Evolutionary conservation across 805 yeast genomes (phyloP).

Genomic region (Starmerella scarabaei): DNA sequence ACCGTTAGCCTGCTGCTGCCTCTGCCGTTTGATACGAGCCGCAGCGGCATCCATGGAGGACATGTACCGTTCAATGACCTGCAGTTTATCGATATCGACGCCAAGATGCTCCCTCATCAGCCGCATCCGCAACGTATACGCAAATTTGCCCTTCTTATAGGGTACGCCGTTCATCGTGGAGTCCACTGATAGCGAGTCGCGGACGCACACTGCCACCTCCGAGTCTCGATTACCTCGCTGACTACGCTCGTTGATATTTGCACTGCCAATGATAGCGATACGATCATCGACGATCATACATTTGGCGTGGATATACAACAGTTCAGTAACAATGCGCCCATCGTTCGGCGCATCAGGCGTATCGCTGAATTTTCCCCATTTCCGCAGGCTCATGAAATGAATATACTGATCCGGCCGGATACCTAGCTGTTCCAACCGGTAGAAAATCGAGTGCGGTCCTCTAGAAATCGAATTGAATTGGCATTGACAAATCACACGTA

Average conservation of each 20-base stretch:
- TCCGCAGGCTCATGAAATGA: slow-evolving; percentile 79
- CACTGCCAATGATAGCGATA: slow-evolving; percentile 89
- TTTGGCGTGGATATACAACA: slow-evolving; percentile 87
- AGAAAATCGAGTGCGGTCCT: slow-evolving; percentile 79
- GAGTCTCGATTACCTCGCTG: slow-evolving; percentile 92
- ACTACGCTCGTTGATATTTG: slow-evolving; percentile 92
- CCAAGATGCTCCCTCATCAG: slow-evolving; percentile 96
- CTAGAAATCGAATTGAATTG: slow-evolving; percentile 88
- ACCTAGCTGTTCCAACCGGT: slow-evolving; percentile 61
- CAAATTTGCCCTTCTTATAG: slow-evolving; percentile 71
- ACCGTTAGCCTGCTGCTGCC: too few species aligned
- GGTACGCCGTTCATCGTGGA: slow-evolving; percentile 70
- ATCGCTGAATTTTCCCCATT: slow-evolving; percentile 87
- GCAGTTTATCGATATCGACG: slow-evolving; percentile 39
- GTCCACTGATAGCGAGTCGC: slow-evolving; percentile 48
- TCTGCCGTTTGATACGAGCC: background rate
- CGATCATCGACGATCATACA: slow-evolving; percentile 86
- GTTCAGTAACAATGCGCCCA: slow-evolving; percentile 64
- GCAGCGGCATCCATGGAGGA: slow-evolving; percentile 11
- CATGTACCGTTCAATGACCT: slow-evolving; percentile 20
- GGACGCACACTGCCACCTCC: slow-evolving; percentile 77
- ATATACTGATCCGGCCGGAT: slow-evolving; percentile 83
- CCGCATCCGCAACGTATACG: slow-evolving; percentile 77
- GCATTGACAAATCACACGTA: slow-evolving; percentile 90
- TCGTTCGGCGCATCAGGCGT: slow-evolving; percentile 11